phyloP scores from a whole-genome alignment of 768 basidiomycete species.

The Naganishia vishniacii region DNA sequence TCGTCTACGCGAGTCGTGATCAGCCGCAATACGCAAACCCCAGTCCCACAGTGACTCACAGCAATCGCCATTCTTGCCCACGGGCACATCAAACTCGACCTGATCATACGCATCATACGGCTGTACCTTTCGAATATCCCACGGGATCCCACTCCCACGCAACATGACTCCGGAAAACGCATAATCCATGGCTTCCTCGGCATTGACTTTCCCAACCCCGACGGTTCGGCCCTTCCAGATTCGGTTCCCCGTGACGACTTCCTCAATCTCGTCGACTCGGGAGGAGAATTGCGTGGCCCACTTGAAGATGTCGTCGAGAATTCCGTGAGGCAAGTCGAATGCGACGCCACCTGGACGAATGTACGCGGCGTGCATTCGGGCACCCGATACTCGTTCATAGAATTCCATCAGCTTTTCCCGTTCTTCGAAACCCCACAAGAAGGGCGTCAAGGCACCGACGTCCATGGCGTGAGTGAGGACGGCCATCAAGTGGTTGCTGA shows the following conservation, averaged over 20 bases:
- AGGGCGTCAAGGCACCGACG: constrained; percentile 94
- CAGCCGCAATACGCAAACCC: background rate
- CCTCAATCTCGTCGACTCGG: constrained; percentile 93
- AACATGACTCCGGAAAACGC: constrained; percentile 96
- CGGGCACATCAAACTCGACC: constrained; percentile 96
- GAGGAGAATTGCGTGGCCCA: constrained; percentile 93
- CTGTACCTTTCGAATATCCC: constrained; percentile 81
- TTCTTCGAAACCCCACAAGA: constrained; percentile 99
- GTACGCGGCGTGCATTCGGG: constrained; percentile 95
- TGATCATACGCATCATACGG: constrained; percentile 97
- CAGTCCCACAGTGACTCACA: constrained; percentile 49
- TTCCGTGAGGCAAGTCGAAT: constrained; percentile 93
- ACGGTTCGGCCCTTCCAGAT: constrained; percentile 96
- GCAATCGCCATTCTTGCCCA: constrained; percentile 94
- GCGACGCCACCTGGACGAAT: constrained; percentile 96
- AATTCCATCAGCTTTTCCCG: constrained; percentile 99
- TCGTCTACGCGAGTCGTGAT: constrained; percentile 54
- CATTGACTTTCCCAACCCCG: constrained; percentile 82
- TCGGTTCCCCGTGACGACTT: constrained; percentile 93
- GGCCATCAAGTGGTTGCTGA: constrained; percentile 97
- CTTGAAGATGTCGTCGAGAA: constrained; percentile 95
- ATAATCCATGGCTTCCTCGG: constrained; percentile 85
- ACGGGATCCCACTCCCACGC: constrained; percentile 83
- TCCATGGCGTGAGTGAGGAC: constrained; percentile 65
- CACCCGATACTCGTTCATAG: constrained; percentile 97